Base-by-base conservation (phyloP, 768 basidiomycete genomes). In the Lyophyllum atratum region DNA sequence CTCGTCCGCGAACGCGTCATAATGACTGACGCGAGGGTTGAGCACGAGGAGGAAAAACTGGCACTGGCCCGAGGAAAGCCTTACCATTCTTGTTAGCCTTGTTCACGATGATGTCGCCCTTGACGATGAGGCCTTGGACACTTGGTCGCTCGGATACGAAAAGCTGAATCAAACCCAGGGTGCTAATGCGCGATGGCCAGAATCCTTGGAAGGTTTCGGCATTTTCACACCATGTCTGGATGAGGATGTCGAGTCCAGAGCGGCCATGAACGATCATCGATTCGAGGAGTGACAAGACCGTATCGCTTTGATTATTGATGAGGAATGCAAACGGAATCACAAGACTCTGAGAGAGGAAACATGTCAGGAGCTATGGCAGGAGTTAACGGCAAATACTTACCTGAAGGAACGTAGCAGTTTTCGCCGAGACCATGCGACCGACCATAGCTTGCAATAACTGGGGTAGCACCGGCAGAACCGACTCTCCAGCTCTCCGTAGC, bases 1-100 rank as follows among this genome's bases (percentile, higher is more conserved):
- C 86, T 92, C 49, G 97, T 92, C 65, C 85, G 82, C 29, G 96
- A 96, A 59, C 97, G 85, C 47, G 97, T 98, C 92, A 98, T 93
- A 72, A 98, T 98, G 65, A 93, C 94, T 96, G 25, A 25, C 68
- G 55, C 64, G 64, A 67, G 59, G n/a, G 61, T 67, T 68, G 58
- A 71, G 64, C 31, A 53, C 55, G 54, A 55, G 21, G 50, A 59
- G 53, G 46, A 50, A 51, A 53, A 46, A 43, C 33, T 28, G 22
- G 40, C 17, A 43, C 33, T 28, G 22, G 40, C 17, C 19, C 40
- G 50, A 33, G 43, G 54, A 52, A 48, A 19, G 37, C 72, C 90
- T 78, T 70, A 95, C 93, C 89, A 71, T 95, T 81, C 62, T 85
- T 83, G 26, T 90, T 93, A 63, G 87, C 86, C 2, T 86, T 85